A percentile compares a stretch with the other conserved stretches of the same genome.
Evolutionary conservation across 2,329 filamentous ascomycete genomes (phyloP).

Genomic region (Pleurostoma richardsiae): DNA sequence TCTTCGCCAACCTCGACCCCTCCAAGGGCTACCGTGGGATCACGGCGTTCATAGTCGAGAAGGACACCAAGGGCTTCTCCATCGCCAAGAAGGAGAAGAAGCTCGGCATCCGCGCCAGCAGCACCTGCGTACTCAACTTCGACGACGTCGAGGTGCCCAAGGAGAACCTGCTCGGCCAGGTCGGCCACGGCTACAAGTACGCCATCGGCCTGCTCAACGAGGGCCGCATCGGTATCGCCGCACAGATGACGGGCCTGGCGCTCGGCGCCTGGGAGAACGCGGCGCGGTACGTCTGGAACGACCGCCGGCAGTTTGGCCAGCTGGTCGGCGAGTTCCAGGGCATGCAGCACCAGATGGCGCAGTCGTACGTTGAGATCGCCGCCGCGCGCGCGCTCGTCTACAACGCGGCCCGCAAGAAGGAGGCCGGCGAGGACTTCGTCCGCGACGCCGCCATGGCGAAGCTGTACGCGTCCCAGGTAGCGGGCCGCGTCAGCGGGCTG

Average conservation of each 20-base stretch:
- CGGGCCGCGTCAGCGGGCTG: conserved; percentile 75
- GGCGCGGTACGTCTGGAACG: conserved; percentile 94
- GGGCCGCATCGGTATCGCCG: conserved; percentile 94
- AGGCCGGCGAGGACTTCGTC: conserved; percentile 93
- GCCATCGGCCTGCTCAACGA: conserved; percentile 93
- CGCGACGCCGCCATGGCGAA: conserved; percentile 98
- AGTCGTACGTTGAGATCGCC: conserved; percentile 89
- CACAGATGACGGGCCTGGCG: conserved; percentile 96
- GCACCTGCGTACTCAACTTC: conserved; percentile 95
- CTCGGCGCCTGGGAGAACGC: conserved; percentile 95
- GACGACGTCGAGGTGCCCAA: conserved; percentile 90
- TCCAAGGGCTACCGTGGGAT: conserved; percentile 95
- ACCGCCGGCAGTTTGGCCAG: conserved; percentile 93
- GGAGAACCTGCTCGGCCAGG: conserved; percentile 81
- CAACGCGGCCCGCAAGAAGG: conserved; percentile 97
- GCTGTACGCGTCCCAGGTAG: conserved; percentile 89
- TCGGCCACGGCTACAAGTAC: conserved; percentile 95
- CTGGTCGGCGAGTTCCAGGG: conserved; percentile 96
- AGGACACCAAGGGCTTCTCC: conserved; percentile 79
- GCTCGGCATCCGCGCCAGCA: conserved; percentile 91
- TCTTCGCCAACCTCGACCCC: conserved; percentile 93
- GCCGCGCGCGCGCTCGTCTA: conserved; percentile 90
- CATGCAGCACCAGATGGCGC: conserved; percentile 98
- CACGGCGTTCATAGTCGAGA: conserved; percentile 92
- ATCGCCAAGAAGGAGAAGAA: conserved; percentile 99